Evolutionary conservation across 2,329 filamentous ascomycete genomes (phyloP), one percentile per base, ranked within the genome.

Genomic region (Aureobasidium uvarum): DNA sequence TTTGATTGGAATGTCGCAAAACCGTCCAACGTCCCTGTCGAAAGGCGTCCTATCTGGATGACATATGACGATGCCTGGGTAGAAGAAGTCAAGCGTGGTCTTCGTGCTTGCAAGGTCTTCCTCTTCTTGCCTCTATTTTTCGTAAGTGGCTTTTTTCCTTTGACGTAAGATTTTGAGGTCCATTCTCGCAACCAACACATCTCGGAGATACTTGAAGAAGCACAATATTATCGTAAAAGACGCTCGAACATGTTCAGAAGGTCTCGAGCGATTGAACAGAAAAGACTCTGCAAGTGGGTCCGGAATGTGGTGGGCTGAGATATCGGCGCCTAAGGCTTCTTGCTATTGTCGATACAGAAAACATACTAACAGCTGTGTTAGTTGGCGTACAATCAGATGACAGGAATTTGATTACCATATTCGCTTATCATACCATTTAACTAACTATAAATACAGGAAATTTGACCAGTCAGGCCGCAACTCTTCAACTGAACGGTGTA

Each of bases 31-130:
- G 78, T 82, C 43, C 46, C 48, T n/a, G 18, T 45, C 18, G 75
- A 75, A 1, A 74, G 81, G 68, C 86, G 86, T 64, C 89, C 89
- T 0, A 46, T 64, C 0, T 93, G 89, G 89, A 92, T 93, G 88
- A 68, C 87, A 0, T 92, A 92, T 70, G 90, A 94, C 68, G 91
- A 94, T 70, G 85, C 85, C 62, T 94, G 90, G 89, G 90, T 92
- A 46, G 87, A 90, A 5, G 88, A 92, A 72, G 80, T 92, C 56
- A 88, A 88, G 76, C 86, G 87, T 58, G 84, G 84, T 18, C 75
- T 87, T 51, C 74, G 81, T 74, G 89, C 89, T 20, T 92, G 89
- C 80, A 86, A 87, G 71, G 88, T 91, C 65, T 91, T 91, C 66
- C 68, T 77, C 50, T 81, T 78, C 72, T 77, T 78, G 62, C 80